phyloP scores from a whole-genome alignment of 176 grass and related monocot genomes.

The Zoysia pacifica region DNA sequence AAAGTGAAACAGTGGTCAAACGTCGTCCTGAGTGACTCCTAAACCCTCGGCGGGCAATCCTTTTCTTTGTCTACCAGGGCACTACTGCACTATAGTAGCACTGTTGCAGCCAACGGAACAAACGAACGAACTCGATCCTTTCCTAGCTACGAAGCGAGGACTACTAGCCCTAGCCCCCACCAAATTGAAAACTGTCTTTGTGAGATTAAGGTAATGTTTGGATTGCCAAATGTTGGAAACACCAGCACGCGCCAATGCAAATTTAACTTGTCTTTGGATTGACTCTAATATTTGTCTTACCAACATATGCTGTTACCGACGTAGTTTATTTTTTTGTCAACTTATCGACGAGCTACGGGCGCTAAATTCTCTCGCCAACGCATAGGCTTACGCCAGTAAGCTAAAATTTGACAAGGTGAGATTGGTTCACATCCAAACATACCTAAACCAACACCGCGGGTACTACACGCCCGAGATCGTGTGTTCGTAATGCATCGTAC shows the following conservation, averaged over 20 bases:
- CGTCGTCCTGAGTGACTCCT: not conserved
- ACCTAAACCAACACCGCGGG: not conserved
- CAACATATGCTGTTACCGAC: too few relatives aligned
- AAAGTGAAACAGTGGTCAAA: constrained; percentile 23
- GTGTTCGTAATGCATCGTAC: not conserved
- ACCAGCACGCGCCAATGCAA: too few relatives aligned
- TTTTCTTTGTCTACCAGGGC: not conserved
- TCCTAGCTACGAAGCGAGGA: not conserved
- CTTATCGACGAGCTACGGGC: too few relatives aligned
- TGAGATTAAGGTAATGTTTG: not conserved
- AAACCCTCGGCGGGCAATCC: constrained; percentile 1
- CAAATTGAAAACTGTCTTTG: not conserved
- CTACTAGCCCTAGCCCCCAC: not conserved
- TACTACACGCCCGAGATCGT: not conserved
- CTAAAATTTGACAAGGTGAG: too few relatives aligned
- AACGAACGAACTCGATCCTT: not conserved
- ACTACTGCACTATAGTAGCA: not conserved
- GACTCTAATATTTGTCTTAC: too few relatives aligned
- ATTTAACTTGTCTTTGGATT: too few relatives aligned
- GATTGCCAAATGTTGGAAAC: too few relatives aligned
- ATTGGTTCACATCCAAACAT: too few relatives aligned
- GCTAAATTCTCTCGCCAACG: too few relatives aligned
- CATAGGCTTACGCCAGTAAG: too few relatives aligned
- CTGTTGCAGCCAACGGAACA: not conserved
- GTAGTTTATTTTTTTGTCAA: too few relatives aligned